These are phyloP conservation scores for Quercus agrifolia DNA, from an alignment of 306 rosid species.

Conservation along the genomic window DNA sequence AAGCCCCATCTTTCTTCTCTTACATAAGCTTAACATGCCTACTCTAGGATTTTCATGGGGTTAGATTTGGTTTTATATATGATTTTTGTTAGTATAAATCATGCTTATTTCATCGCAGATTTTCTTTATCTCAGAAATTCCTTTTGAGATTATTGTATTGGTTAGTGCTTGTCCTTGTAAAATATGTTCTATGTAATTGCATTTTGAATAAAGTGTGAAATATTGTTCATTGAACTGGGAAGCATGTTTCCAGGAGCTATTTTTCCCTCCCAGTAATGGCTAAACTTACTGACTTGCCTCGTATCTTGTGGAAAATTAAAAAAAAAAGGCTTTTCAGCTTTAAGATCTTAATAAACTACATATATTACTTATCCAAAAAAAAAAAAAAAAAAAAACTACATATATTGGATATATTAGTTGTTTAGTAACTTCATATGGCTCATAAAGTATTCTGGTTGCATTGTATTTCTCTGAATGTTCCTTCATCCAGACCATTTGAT, in stretches of 20 bases:
- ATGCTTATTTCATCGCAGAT: background rate
- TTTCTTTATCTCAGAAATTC: background rate
- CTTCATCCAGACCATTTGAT: background rate
- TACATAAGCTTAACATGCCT: background rate
- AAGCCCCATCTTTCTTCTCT: background rate
- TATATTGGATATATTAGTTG: background rate
- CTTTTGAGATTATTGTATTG: conserved; percentile 14
- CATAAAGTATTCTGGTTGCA: background rate
- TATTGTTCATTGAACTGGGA: background rate
- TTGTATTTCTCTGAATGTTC: background rate
- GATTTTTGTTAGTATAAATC: background rate
- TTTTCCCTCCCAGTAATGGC: background rate
- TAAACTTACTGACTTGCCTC: conserved; percentile 1
- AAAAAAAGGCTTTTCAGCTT: background rate
- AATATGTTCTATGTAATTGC: background rate
- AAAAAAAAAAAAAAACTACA: background rate
- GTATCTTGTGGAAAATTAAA: background rate
- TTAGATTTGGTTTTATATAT: background rate
- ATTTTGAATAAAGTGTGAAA: background rate
- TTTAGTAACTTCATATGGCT: background rate
- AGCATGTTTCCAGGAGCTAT: conserved; percentile 15
- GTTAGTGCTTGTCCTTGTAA: background rate
- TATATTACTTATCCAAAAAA: background rate
- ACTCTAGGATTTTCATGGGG: background rate
- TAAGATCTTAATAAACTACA: conserved; percentile 2